Base-by-base conservation (phyloP, 768 basidiomycete species). In the Mycena chlorophos region DNA sequence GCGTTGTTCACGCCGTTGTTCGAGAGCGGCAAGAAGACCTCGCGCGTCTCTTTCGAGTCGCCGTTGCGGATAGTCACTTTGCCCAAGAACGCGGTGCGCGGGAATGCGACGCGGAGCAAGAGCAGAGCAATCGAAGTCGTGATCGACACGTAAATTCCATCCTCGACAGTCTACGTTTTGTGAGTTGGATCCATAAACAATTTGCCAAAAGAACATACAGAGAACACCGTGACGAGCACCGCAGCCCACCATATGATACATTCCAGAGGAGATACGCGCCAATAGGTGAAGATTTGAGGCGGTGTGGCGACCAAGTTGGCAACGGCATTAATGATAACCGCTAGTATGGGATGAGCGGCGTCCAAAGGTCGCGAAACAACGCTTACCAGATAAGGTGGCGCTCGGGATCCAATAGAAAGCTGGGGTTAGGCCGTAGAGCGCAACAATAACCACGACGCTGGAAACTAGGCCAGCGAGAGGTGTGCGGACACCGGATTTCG, bases 401-500 rank as follows among this genome's bases (percentile, higher is more conserved):
- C 63, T 84, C 29, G 90, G 91, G 56, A 91, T 92, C 87, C 88
- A 96, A 75, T 79, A 93, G 82, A 95, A 96, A 31, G 94, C 93
- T 22, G 85, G 83, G 0, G 96, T 96, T 38, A 98, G 80, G 34
- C 94, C 96, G 69, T 99, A 99, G 8, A 99, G 75, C 0, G 97
- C 94, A 55, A 98, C 87, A 54, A 98, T 80, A 62, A 98, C 96
- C 42, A 95, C 86, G 31, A 96, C 69, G 25, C 91, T 88, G 20
- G 93, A 89, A 62, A 89, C 68, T 55, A 94, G 79, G 54, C 97
- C 97, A 12, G 91, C 94, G 10, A 87, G 79, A 6, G 97, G 97
- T 2, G 97, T 98, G 50, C 96, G 85, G n/a, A 98, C 96, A 46
- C 97, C 97, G 0, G 92, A 95, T 71, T 96, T 98, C 27, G 91